These are phyloP conservation scores for Phytophthora crassamura DNA, from an alignment of 352 stramenopile species.

Conservation along the genomic window DNA sequence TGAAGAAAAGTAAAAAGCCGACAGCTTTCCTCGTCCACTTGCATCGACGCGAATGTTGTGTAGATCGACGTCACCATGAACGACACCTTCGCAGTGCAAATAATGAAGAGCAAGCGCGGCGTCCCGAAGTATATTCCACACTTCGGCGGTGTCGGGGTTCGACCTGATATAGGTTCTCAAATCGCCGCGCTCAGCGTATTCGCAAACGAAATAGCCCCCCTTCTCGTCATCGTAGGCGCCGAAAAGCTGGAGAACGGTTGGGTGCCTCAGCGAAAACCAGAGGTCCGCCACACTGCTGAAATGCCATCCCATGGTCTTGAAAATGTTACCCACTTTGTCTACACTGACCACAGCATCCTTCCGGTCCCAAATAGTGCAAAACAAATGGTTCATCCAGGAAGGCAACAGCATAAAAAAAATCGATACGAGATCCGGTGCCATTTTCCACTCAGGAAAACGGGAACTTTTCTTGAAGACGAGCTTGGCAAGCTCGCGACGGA, in stretches of 20 bases:
- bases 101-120: slow-evolving; percentile 8
- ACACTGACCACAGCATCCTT: slow-evolving; percentile 3
- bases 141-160: too few species aligned
- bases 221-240: not conserved
- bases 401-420: not conserved
- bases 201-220: not conserved
- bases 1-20: not conserved
- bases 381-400: not conserved
- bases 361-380: not conserved
- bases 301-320: not conserved
- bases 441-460: not conserved
- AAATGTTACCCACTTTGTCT: not conserved
- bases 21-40: not conserved
- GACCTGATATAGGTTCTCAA: too few species aligned
- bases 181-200: slow-evolving; percentile 4
- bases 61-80: slow-evolving; percentile 3
- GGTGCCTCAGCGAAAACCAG: slow-evolving; percentile 15
- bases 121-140: slow-evolving; percentile 6
- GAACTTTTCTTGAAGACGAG: not conserved
- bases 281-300: not conserved
- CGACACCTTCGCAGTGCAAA: not conserved
- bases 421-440: not conserved
- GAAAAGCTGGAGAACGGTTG: slow-evolving; percentile 9
- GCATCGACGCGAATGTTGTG: slow-evolving; percentile 7
- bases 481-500: not conserved